Evolutionary conservation across 805 yeast genomes (phyloP).

Genomic region (Yamadazyma nakazawae): DNA sequence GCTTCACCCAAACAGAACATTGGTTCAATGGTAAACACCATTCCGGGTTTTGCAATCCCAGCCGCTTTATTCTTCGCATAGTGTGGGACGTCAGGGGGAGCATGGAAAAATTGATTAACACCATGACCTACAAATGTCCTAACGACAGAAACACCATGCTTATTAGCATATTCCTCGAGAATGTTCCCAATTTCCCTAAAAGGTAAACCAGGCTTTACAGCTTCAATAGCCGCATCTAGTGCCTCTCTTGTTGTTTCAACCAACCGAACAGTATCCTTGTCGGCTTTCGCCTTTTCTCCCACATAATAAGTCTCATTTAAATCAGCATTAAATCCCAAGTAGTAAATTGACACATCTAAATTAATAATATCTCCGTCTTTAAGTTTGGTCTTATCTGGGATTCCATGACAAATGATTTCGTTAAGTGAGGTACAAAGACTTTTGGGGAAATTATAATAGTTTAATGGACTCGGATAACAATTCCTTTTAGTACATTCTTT

Average conservation of each 20-base stretch:
- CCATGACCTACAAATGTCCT: slow-evolving; percentile 95
- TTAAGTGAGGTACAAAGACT: slow-evolving; percentile 90
- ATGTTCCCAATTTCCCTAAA: slow-evolving; percentile 83
- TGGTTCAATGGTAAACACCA: slow-evolving; percentile 96
- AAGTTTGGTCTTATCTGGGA: slow-evolving; percentile 84
- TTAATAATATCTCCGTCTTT: slow-evolving; percentile 94
- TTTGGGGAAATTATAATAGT: slow-evolving; percentile 91
- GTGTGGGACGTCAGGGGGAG: slow-evolving; percentile 91
- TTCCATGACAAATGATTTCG: slow-evolving; percentile 95
- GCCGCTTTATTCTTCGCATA: slow-evolving; percentile 90
- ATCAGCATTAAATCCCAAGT: slow-evolving; percentile 90
- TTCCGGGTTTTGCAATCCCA: slow-evolving; percentile 93
- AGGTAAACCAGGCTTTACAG: slow-evolving; percentile 88
- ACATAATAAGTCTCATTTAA: slow-evolving; percentile 95
- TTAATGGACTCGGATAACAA: slow-evolving; percentile 92
- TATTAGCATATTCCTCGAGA: slow-evolving; percentile 82
- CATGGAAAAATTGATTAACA: slow-evolving; percentile 79
- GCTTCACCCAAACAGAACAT: slow-evolving; percentile 87
- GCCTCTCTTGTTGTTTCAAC: slow-evolving; percentile 88
- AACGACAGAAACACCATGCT: slow-evolving; percentile 80
- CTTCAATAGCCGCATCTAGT: slow-evolving; percentile 74
- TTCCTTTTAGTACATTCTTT: slow-evolving; percentile 82
- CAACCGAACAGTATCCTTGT: slow-evolving; percentile 79
- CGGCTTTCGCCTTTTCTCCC: slow-evolving; percentile 79
- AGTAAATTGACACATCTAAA: slow-evolving; percentile 80